These are phyloP conservation scores for Lodderomyces orthopsilosis DNA, from an alignment of 1,139 yeast species.

Conservation along the genomic window DNA sequence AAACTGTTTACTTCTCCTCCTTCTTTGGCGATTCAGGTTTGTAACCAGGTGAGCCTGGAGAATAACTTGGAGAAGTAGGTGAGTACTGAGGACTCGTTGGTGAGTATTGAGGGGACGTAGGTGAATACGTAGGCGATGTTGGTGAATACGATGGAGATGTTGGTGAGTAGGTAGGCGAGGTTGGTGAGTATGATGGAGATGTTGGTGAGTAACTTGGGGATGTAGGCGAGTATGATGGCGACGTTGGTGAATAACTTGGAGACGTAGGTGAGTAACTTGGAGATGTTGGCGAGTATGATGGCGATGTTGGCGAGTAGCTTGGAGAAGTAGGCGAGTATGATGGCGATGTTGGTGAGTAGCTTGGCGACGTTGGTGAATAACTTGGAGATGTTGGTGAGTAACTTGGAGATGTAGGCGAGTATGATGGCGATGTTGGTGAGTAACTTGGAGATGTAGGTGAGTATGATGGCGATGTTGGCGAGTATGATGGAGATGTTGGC, in stretches of 20 bases:
- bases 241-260: constrained; percentile 61
- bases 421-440: constrained; percentile 66
- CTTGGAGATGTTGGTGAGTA: constrained; percentile 69
- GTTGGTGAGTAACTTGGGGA: constrained; percentile 58
- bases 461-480: constrained; percentile 62
- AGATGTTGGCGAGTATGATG: constrained; percentile 72
- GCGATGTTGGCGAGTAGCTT: constrained; percentile 53
- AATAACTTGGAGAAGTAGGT: constrained; percentile 52
- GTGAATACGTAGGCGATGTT: constrained; percentile 71
- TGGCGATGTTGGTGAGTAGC: constrained; percentile 52
- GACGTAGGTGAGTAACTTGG: constrained; percentile 70
- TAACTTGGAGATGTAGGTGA: constrained; percentile 72
- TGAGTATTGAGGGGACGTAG: constrained; percentile 68
- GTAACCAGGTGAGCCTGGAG: constrained; percentile 54
- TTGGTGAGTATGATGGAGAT: constrained; percentile 67
- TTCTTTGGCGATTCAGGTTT: neutral
- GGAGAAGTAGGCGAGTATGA: constrained; percentile 37
- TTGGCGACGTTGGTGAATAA: constrained; percentile 68
- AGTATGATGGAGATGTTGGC: constrained; percentile 57
- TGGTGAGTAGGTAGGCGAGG: constrained; percentile 75
- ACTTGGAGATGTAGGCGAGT: constrained; percentile 61
- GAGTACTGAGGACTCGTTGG: constrained; percentile 62
- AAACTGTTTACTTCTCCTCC: neutral
- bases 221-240: constrained; percentile 56
- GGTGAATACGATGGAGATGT: constrained; percentile 57